phyloP scores from a whole-genome alignment of 2,329 filamentous ascomycete species.

The Sordariomycetes sp. region DNA sequence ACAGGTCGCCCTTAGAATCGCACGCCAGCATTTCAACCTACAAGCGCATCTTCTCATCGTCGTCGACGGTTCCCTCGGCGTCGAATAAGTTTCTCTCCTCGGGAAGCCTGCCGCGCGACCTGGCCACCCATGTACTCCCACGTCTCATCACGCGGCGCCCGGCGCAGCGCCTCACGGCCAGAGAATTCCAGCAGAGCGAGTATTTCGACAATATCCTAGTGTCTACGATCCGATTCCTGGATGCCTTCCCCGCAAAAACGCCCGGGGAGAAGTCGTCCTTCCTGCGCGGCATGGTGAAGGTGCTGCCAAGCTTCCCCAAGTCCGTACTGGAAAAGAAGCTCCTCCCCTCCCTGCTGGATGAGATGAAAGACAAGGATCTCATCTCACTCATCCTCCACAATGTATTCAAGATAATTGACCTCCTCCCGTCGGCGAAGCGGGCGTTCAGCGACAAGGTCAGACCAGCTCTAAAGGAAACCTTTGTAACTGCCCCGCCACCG shows the following conservation, averaged over 20 bases:
- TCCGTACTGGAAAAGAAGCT: slow-evolving; percentile 94
- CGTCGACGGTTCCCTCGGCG: slow-evolving; percentile 66
- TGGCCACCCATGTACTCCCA: slow-evolving; percentile 67
- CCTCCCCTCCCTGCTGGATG: slow-evolving; percentile 77
- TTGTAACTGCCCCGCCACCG: slow-evolving; percentile 33
- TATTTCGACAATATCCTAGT: slow-evolving; percentile 97
- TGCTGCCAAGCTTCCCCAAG: slow-evolving; percentile 84
- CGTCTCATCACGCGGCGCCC: slow-evolving; percentile 79
- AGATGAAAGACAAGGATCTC: slow-evolving; percentile 85
- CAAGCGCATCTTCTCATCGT: slow-evolving; percentile 70
- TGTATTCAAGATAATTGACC: slow-evolving; percentile 77
- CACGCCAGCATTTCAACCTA: slow-evolving; percentile 75
- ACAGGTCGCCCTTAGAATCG: slow-evolving; percentile 73
- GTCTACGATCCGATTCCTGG: slow-evolving; percentile 90
- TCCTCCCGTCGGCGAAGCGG: slow-evolving; percentile 61
- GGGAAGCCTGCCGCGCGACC: slow-evolving; percentile 66
- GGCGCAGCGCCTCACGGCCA: slow-evolving; percentile 76
- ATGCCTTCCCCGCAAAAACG: slow-evolving; percentile 84
- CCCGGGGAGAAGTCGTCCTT: slow-evolving; percentile 85
- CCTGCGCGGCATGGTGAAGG: slow-evolving; percentile 75
- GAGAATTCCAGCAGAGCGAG: slow-evolving; percentile 86
- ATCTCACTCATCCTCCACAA: slow-evolving; percentile 81
- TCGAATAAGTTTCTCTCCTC: slow-evolving; percentile 80
- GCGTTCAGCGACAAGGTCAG: slow-evolving; percentile 78
- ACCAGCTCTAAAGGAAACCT: slow-evolving; percentile 75